Evolutionary conservation across 2,329 filamentous ascomycete species (phyloP).

Genomic region (Chaetomiaceae sp.): DNA sequence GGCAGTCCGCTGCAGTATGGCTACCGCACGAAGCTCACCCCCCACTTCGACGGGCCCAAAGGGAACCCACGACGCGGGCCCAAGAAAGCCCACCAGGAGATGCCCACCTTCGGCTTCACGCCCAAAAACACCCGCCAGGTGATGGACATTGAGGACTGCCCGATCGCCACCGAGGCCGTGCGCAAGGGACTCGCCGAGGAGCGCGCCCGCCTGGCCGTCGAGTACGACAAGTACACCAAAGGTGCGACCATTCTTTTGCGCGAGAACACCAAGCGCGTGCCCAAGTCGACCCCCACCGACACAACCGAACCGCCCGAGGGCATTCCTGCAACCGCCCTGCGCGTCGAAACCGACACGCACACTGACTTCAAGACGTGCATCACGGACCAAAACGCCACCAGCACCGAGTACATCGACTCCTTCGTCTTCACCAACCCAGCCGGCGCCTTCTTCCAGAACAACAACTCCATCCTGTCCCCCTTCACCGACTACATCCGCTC

Average conservation of each 20-base stretch:
- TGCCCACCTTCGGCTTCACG: conserved; percentile 86
- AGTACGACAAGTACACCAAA: conserved; percentile 65
- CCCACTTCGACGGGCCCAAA: conserved; percentile 82
- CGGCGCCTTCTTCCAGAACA: conserved; percentile 97
- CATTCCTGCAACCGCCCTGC: conserved; percentile 37
- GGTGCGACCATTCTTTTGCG: conserved; percentile 86
- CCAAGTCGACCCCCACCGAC: conserved; percentile 38
- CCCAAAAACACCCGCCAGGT: conserved; percentile 72
- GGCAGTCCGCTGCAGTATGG: conserved; percentile 85
- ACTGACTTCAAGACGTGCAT: conserved; percentile 82
- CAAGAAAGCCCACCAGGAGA: conserved; percentile 50
- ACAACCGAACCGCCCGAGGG: conserved; percentile 26
- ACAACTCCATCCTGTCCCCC: conserved; percentile 87
- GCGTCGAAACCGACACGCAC: conserved; percentile 52
- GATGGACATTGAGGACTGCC: conserved; percentile 94
- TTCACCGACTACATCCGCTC: conserved; percentile 86
- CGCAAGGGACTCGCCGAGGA: conserved; percentile 72
- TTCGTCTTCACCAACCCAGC: conserved; percentile 87
- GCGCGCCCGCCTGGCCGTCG: conserved; percentile 64
- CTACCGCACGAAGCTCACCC: conserved; percentile 94
- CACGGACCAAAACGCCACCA: conserved; percentile 74
- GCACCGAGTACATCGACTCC: conserved; percentile 80
- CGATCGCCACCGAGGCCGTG: conserved; percentile 84
- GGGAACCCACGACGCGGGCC: conserved; percentile 45
- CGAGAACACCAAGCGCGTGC: conserved; percentile 69